phyloP scores from a whole-genome alignment of 768 basidiomycete genomes.

The Mrakia hoshinonis region DNA sequence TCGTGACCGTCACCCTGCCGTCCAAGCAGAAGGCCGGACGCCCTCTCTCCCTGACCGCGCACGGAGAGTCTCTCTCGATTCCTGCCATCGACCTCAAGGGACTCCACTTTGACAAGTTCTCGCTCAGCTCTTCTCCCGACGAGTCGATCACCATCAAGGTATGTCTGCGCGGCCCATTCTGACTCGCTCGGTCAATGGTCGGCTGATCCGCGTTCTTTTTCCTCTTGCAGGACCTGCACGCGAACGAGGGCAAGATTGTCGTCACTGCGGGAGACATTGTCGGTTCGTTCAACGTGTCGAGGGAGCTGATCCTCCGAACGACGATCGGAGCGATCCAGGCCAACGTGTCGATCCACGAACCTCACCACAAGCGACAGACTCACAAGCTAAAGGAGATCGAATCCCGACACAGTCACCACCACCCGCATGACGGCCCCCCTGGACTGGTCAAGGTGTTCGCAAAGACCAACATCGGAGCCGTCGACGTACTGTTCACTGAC shows the following conservation, averaged over 20 bases:
- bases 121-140: neutral
- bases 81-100: slow-evolving; percentile 11
- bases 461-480: slow-evolving; percentile 14
- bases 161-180: neutral
- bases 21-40: neutral
- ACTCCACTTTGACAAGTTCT: slow-evolving; percentile 17
- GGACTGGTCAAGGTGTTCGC: slow-evolving; percentile 13
- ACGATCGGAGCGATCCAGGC: slow-evolving; percentile 20
- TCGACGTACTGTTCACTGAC: slow-evolving; percentile 18
- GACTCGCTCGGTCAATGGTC: neutral
- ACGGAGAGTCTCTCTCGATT: slow-evolving; percentile 10
- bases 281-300: slow-evolving; percentile 28
- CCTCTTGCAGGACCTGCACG: slow-evolving; percentile 18
- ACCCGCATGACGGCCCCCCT: slow-evolving; percentile 7
- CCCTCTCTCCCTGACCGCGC: slow-evolving; percentile 18
- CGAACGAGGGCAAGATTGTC: slow-evolving; percentile 5
- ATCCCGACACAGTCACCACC: neutral
- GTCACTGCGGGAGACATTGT: slow-evolving; percentile 20
- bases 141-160: slow-evolving; percentile 12
- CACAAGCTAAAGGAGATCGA: neutral
- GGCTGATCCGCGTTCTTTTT: neutral
- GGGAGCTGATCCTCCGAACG: slow-evolving; percentile 18
- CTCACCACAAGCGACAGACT: slow-evolving; percentile 6
- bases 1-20: slow-evolving; percentile 19
- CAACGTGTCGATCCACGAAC: slow-evolving; percentile 21